Base-by-base conservation (phyloP, 306 rosid species). In the Cucumis hystrix region DNA sequence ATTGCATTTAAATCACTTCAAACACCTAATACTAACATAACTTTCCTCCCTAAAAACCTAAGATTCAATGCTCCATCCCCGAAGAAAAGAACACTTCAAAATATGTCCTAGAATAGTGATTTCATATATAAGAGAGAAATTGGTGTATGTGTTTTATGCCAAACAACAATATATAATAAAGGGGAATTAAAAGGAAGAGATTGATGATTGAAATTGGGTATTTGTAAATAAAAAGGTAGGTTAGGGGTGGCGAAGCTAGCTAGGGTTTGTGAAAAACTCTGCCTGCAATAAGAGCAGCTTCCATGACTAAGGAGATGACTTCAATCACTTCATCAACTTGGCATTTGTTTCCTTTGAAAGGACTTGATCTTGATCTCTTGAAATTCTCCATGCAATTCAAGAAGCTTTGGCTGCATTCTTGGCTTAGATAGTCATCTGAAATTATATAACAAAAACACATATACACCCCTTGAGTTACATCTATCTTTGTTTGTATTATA, bases 271-370 rank as follows among this genome's bases (percentile, higher is more conserved):
- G 99, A 65, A 92, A 74, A 88, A 82, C 79, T 79, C 88, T 85
- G 84, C 99, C 97, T 20, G 99, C 99, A 15, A 92, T 80, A 47
- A 95, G 82, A 79, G 99, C 99, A 3, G 96, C 99, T 78, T 92
- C 90, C 99, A 95, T 95, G 18, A 89, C 97, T 17, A 81, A 61
- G 28, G 91, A 73, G 59, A 95, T 82, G 13, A 92, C 97, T 41
- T 84, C 86, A 59, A 90, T 83, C 15, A 92, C 97, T 45, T 88
- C 96, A 59, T 84, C 82, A 10, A 69, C 85, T 14, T 87, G 40
- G 56, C 99, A 95, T 30, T 78, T 87, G 89, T 87, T 95, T 25
- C 92, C 98, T 51, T 88, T 87, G 80, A 95, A 95, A 45, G 96
- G 64, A 2, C 59, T 56, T 2, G 82, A 87, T 55, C 77, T 67